phyloP scores from a whole-genome alignment of 2,329 filamentous ascomycete species.

The Tolypocladium cylindrosporum region DNA sequence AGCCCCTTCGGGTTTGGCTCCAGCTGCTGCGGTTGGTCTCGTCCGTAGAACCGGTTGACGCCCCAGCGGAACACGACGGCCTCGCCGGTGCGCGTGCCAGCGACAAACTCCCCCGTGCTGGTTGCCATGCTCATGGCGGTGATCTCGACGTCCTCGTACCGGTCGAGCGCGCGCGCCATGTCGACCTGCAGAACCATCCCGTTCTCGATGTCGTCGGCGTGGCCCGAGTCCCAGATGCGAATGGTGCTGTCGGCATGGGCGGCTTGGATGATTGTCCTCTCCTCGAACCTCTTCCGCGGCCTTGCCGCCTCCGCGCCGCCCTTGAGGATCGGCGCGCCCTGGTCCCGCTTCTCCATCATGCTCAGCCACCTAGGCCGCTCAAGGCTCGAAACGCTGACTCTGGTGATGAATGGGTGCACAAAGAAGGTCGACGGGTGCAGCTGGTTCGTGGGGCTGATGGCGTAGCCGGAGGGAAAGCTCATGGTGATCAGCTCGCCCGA shows the following conservation, averaged over 20 bases:
- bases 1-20: constrained; percentile 58
- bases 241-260: constrained; percentile 86
- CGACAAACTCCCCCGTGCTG: constrained; percentile 75
- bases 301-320: constrained; percentile 68
- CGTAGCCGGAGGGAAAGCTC: constrained; percentile 85
- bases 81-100: constrained; percentile 75
- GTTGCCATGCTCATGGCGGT: constrained; percentile 71
- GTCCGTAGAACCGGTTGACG: constrained; percentile 63
- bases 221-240: constrained; percentile 86
- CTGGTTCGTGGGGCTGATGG: constrained; percentile 86
- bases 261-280: constrained; percentile 74
- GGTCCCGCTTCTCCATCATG: constrained; percentile 73
- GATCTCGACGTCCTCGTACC: constrained; percentile 68
- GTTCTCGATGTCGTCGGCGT: constrained; percentile 91
- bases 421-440: constrained; percentile 80
- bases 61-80: constrained; percentile 81
- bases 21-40: constrained; percentile 39
- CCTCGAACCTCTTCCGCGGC: constrained; percentile 67
- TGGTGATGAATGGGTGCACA: constrained; percentile 79
- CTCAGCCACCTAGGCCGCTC: constrained; percentile 79
- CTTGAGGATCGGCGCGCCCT: constrained; percentile 66
- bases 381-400: constrained; percentile 60
- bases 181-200: constrained; percentile 73
- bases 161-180: constrained; percentile 68
- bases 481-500: constrained; percentile 85